Evolutionary conservation across 2,329 filamentous ascomycete genomes (phyloP), one percentile per base, ranked within the genome.

Genomic region (Colletotrichum eleusines): DNA sequence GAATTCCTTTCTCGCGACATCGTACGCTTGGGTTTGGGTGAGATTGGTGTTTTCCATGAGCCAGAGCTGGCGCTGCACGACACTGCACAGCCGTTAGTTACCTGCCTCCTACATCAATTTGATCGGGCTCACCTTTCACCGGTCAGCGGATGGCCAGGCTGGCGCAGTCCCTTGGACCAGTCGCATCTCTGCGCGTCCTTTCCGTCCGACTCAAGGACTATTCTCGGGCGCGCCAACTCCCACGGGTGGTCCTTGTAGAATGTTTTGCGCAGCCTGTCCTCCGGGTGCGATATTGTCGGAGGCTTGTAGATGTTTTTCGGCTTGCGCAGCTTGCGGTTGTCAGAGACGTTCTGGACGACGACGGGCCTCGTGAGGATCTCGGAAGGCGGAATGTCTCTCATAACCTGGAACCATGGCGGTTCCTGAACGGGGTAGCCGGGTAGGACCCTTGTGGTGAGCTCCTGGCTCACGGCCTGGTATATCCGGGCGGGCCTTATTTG

Each of bases 201-300:
- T 63, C 96, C 96, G 77, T 95, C 92, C 75, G 90, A 85, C 82
- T 99, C 96, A 12, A 98, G 83, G 57, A 99, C 85, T 69, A 97
- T 86, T 75, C 94, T 88, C 65, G 96, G 96, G 73, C 95, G 88
- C 23, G 96, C 96, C 78, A 99, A 84, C 82, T 99, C 96, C 96
- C 96, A 99, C 6, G 96, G 96, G 80, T 99, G 96, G 80, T 99
- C 95, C 77, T 87, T 90, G 84, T 93, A 99, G 84, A 98, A 99
- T 35, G 91, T 89, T 75, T 83, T 86, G 73, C 96, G 91, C 77
- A 99, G 85, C 71, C 84, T 82, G 81, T 99, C 96, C 80, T 99
- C 96, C 71, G 92, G 89, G 79, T 96, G 98, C 64, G 83, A 84
- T 73, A 99, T 91, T 69, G 85, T 83, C 74, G 94, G 88, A 1